Evolutionary conservation across 2,329 filamentous ascomycete genomes (phyloP).

Genomic region (Trichophyton schoenleinii): DNA sequence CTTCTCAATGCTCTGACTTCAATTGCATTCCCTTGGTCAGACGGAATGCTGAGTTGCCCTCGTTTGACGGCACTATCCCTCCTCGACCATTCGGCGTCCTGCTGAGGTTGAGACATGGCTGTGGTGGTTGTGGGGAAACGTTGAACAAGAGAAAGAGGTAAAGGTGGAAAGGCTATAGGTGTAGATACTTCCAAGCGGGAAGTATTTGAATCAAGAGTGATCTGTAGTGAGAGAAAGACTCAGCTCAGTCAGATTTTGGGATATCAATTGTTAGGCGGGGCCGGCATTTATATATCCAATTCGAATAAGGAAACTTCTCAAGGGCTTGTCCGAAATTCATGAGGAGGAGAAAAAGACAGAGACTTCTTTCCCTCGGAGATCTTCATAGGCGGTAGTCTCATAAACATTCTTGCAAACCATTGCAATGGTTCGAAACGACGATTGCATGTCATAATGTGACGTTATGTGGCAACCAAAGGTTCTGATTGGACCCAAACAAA

Average conservation of each 20-base stretch:
- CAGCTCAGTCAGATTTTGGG: not conserved
- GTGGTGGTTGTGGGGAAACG: not conserved
- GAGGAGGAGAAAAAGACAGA: not conserved
- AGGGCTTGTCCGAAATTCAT: not conserved
- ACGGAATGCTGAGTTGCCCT: constrained; percentile 29
- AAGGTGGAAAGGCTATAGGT: not conserved
- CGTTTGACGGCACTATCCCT: constrained; percentile 7
- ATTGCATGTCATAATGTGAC: not conserved
- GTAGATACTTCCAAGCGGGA: not conserved
- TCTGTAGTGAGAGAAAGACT: not conserved
- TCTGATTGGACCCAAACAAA: not conserved
- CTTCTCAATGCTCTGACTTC: constrained; percentile 59
- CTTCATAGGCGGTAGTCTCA: not conserved
- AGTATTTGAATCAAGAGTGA: not conserved
- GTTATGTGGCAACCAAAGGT: not conserved
- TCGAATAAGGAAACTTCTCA: not conserved
- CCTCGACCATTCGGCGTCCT: constrained; percentile 7
- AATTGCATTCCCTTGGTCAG: constrained; percentile 42
- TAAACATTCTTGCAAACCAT: not conserved
- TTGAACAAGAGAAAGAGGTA: not conserved
- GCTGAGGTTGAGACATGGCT: constrained; percentile 1
- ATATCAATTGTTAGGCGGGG: not conserved
- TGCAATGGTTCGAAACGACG: not conserved
- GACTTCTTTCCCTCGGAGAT: constrained; percentile 1
- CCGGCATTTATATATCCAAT: not conserved